These are phyloP conservation scores for Lanmaoa pseudosensibilis DNA, from an alignment of 768 basidiomycete genomes.

Conservation along the genomic window DNA sequence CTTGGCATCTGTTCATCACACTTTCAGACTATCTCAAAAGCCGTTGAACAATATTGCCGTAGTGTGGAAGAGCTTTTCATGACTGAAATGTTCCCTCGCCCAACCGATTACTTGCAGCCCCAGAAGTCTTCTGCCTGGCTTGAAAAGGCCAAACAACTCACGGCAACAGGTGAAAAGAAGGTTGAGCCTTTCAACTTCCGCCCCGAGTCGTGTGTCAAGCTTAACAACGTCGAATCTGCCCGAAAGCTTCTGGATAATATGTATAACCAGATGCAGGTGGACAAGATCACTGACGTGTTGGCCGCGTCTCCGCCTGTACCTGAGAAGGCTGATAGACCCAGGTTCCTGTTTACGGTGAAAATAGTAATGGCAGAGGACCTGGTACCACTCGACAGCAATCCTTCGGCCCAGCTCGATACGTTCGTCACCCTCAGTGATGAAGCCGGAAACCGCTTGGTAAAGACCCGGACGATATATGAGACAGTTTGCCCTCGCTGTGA, in stretches of 20 bases:
- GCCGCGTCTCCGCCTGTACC: constrained; percentile 65
- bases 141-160: constrained; percentile 78
- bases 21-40: constrained; percentile 81
- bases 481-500: constrained; percentile 84
- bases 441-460: constrained; percentile 83
- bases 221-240: constrained; percentile 95
- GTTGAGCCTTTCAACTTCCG: constrained; percentile 94
- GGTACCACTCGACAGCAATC: constrained; percentile 71
- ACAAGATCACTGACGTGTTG: constrained; percentile 73
- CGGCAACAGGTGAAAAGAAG: constrained; percentile 81
- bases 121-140: constrained; percentile 88
- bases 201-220: constrained; percentile 91
- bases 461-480: constrained; percentile 96
- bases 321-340: constrained; percentile 62
- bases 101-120: constrained; percentile 74
- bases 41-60: constrained; percentile 88
- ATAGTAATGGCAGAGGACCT: constrained; percentile 88
- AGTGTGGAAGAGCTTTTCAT: constrained; percentile 87
- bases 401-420: constrained; percentile 81
- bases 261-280: constrained; percentile 89
- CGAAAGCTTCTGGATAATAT: constrained; percentile 89
- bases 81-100: constrained; percentile 91
- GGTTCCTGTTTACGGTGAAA: constrained; percentile 91
- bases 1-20: not conserved
- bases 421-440: constrained; percentile 96